These are phyloP conservation scores for Dactylella cylindrospora DNA, from an alignment of 2,329 filamentous ascomycete species.

Conservation along the genomic window DNA sequence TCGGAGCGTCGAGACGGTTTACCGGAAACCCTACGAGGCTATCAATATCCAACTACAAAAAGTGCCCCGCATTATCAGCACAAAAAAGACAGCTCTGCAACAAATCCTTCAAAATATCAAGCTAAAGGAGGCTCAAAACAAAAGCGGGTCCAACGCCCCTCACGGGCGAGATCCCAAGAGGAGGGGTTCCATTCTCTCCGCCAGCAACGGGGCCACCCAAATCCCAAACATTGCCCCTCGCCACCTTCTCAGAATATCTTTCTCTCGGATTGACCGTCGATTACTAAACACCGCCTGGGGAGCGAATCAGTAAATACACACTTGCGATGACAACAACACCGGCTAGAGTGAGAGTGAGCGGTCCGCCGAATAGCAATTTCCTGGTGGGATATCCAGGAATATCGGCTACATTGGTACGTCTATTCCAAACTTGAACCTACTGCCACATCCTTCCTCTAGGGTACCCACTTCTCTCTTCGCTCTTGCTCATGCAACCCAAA, in stretches of 20 bases:
- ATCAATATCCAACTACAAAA: too few relatives aligned
- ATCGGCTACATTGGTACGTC: slow-evolving; percentile 86
- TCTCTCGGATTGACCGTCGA: neutral
- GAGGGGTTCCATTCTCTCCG: slow-evolving; percentile 7
- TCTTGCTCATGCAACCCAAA: slow-evolving; percentile 2
- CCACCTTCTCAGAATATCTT: neutral
- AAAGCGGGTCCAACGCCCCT: slow-evolving; percentile 8
- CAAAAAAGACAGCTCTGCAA: too few relatives aligned
- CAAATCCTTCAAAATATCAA: too few relatives aligned
- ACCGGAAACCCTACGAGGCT: too few relatives aligned
- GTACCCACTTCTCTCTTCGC: neutral
- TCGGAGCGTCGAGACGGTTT: too few relatives aligned
- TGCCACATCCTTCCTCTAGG: slow-evolving; percentile 16
- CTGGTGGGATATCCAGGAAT: slow-evolving; percentile 97
- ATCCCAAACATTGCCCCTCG: neutral
- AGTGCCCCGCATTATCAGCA: too few relatives aligned
- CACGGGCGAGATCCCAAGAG: slow-evolving; percentile 16
- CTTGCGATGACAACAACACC: slow-evolving; percentile 57
- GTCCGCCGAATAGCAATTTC: slow-evolving; percentile 94
- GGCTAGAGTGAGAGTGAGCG: slow-evolving; percentile 91
- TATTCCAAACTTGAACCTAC: slow-evolving; percentile 18
- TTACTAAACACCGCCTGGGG: slow-evolving; percentile 1
- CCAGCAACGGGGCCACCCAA: neutral
- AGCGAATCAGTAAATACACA: too few relatives aligned
- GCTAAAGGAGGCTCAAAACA: slow-evolving; percentile 1